These are phyloP conservation scores for Hordeum marinum DNA, from an alignment of 176 grass and related monocot genomes.

Conservation along the genomic window DNA sequence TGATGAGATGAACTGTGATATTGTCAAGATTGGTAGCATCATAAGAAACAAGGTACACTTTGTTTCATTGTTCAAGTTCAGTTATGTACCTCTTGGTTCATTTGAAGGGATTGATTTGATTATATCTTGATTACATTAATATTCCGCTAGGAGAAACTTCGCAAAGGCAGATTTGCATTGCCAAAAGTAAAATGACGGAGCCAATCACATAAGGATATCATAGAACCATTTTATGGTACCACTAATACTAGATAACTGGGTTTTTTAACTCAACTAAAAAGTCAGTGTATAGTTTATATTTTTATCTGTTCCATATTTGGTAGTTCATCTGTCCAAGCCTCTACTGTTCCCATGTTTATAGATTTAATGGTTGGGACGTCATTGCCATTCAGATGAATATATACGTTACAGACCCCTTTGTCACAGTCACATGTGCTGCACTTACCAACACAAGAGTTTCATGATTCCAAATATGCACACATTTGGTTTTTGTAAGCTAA, in stretches of 20 bases:
- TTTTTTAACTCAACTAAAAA: background rate
- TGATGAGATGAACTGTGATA: slow-evolving; percentile 93
- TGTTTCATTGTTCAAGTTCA: slow-evolving; percentile 10
- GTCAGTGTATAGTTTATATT: background rate
- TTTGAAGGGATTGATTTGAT: background rate
- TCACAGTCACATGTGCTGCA: background rate
- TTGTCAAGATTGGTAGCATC: slow-evolving; percentile 88
- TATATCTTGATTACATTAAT: background rate
- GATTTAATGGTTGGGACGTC: background rate
- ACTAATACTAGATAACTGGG: background rate
- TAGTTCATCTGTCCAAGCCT: background rate
- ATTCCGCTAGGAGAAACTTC: background rate
- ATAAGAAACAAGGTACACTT: slow-evolving; percentile 75
- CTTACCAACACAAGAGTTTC: background rate
- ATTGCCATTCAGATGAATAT: background rate
- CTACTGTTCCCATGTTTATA: background rate
- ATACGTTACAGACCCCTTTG: background rate
- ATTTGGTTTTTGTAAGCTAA: slow-evolving; percentile 9
- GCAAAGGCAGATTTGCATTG: background rate
- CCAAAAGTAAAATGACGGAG: background rate
- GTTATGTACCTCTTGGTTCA: background rate
- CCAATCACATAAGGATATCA: background rate
- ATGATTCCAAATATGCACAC: background rate
- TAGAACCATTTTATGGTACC: background rate
- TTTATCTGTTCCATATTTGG: slow-evolving; percentile 5